Conservation (phyloP, 73 alveolate genomes). For the Breviolum minutum region DNA sequence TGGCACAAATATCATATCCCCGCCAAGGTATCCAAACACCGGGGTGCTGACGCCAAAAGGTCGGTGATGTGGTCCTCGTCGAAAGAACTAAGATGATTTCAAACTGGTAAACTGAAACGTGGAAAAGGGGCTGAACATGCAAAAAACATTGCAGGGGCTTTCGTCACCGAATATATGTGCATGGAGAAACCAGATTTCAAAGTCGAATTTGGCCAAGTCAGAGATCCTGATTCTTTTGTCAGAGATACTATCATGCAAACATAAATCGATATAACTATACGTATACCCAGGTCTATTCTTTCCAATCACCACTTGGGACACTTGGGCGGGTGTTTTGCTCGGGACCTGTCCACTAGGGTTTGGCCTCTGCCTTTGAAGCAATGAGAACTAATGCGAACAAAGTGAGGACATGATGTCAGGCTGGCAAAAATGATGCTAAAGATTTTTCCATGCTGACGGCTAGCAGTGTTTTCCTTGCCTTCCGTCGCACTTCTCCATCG, state of each 20-base stretch:
- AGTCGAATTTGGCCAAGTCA: background rate
- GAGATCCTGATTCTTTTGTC: background rate
- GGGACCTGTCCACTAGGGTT: background rate
- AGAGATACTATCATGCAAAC: background rate
- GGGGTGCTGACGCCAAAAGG: background rate
- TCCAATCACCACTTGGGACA: too few relatives aligned
- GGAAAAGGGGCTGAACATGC: background rate
- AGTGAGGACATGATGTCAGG: background rate
- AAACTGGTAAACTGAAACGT: background rate
- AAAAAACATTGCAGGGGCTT: too few relatives aligned
- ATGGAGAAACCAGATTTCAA: background rate
- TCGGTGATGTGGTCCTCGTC: background rate
- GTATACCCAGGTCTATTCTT: too few relatives aligned
- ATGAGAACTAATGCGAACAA: background rate
- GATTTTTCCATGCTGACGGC: too few relatives aligned
- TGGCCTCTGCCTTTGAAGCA: background rate
- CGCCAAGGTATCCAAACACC: background rate
- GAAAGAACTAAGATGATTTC: background rate
- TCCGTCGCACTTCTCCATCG: too few relatives aligned
- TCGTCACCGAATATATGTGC: background rate
- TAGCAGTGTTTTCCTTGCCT: too few relatives aligned
- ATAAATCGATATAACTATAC: too few relatives aligned
- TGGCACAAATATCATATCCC: too few relatives aligned
- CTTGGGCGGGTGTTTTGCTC: too few relatives aligned
- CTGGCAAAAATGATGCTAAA: too few relatives aligned